Evolutionary conservation across 805 yeast genomes (phyloP).

Genomic region (Grigorovia transvaalensis): DNA sequence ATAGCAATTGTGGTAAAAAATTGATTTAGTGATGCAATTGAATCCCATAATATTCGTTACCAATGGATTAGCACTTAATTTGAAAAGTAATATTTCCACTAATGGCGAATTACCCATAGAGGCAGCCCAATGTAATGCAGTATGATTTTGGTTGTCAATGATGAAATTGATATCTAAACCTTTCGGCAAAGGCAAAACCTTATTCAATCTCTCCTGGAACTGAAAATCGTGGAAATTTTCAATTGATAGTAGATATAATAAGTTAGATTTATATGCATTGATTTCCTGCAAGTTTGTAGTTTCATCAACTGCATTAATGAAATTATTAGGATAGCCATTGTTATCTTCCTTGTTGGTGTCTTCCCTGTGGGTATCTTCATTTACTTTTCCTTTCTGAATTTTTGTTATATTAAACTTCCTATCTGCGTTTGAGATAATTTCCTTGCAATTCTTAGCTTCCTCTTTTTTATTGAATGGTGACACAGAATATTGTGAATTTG

Average conservation of each 20-base stretch:
- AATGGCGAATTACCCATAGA: conserved; percentile 62
- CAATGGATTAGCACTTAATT: conserved; percentile 51
- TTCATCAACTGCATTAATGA: background rate
- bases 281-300: background rate
- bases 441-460: conserved; percentile 2
- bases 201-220: conserved; percentile 10
- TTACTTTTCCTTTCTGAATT: background rate
- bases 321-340: background rate
- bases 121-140: conserved; percentile 79
- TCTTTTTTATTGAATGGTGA: background rate
- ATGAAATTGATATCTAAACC: conserved; percentile 56
- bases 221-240: conserved; percentile 21
- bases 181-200: conserved; percentile 46
- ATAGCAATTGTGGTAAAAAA: conserved; percentile 62
- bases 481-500: background rate
- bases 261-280: conserved; percentile 22
- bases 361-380: background rate
- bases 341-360: conserved; percentile 1
- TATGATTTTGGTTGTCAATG: conserved; percentile 73
- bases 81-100: conserved; percentile 40
- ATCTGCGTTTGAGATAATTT: conserved; percentile 1
- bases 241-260: conserved; percentile 25
- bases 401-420: background rate
- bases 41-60: conserved; percentile 47
- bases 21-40: conserved; percentile 58